These are phyloP conservation scores for Angomonas ambiguus DNA, from an alignment of 208 protist genomes.

Conservation along the genomic window DNA sequence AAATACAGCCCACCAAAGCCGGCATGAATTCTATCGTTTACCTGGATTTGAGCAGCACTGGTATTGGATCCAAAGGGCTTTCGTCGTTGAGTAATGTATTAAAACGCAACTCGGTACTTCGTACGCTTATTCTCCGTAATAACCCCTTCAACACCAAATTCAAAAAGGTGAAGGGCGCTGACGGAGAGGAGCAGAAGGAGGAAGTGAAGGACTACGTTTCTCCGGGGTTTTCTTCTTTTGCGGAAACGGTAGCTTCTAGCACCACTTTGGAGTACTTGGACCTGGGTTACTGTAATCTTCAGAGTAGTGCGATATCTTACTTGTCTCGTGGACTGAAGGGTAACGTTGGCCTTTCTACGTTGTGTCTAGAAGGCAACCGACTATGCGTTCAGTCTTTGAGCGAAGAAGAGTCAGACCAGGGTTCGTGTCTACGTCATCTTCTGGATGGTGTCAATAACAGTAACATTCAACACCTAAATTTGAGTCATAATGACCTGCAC, in stretches of 20 bases:
- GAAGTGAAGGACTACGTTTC: constrained; percentile 22
- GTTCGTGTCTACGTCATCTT: constrained; percentile 43
- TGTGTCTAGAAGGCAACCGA: constrained; percentile 70
- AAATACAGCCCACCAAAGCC: constrained; percentile 31
- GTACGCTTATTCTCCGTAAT: constrained; percentile 59
- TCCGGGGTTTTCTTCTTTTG: constrained; percentile 44
- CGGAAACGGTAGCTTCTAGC: constrained; percentile 38
- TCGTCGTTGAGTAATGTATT: constrained; percentile 44
- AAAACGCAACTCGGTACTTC: constrained; percentile 44
- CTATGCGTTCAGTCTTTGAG: constrained; percentile 16
- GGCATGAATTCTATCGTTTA: constrained; percentile 53
- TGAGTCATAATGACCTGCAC: constrained; percentile 62
- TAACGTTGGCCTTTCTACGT: constrained; percentile 39
- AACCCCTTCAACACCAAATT: constrained; percentile 27
- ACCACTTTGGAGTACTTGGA: constrained; percentile 48
- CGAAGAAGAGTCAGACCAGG: constrained; percentile 15
- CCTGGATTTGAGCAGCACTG: constrained; percentile 69
- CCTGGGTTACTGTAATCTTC: constrained; percentile 62
- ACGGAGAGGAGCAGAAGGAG: constrained; percentile 18
- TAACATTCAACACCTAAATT: constrained; percentile 40
- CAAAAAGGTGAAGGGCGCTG: neutral
- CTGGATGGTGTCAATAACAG: constrained; percentile 19
- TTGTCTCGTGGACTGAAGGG: constrained; percentile 32
- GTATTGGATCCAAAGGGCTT: constrained; percentile 49
- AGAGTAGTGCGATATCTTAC: constrained; percentile 30